Evolutionary conservation across 768 basidiomycete genomes (phyloP).

Genomic region (Mycena maculata): DNA sequence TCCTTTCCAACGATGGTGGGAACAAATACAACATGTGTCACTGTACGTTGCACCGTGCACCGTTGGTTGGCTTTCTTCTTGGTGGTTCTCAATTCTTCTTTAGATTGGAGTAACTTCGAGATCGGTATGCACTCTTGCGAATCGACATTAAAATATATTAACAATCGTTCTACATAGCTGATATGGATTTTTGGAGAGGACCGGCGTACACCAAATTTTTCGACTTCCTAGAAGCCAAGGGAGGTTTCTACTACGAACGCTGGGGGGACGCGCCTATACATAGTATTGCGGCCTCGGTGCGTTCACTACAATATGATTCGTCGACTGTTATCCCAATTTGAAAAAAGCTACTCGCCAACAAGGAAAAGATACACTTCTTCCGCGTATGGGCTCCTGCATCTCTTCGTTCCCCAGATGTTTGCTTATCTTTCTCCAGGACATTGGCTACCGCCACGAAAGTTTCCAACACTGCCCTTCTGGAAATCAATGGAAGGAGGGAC

Average conservation of each 20-base stretch:
- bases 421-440: constrained; percentile 70
- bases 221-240: constrained; percentile 80
- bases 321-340: no score
- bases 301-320: no score
- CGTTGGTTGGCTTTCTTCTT: no score
- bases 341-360: constrained; percentile 88
- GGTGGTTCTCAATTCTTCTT: no score
- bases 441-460: constrained; percentile 85
- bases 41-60: constrained; percentile 58
- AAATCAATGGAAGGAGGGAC: constrained; percentile 64
- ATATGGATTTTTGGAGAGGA: constrained; percentile 89
- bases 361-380: constrained; percentile 81
- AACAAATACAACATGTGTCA: constrained; percentile 77
- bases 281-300: constrained; percentile 90
- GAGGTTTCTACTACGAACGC: constrained; percentile 94
- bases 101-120: constrained; percentile 94
- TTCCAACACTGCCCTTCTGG: constrained; percentile 83
- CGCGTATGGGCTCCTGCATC: constrained; percentile 2
- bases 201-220: constrained; percentile 90
- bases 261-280: constrained; percentile 96
- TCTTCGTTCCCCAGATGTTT: background rate
- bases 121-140: no score
- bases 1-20: constrained; percentile 78
- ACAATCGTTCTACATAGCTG: no score
- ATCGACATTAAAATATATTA: no score